Percentiles rank a stretch among this genome's conserved stretches.
Evolutionary conservation across 2,329 filamentous ascomycete species (phyloP).

Genomic region (Pseudocercospora fijiensis): DNA sequence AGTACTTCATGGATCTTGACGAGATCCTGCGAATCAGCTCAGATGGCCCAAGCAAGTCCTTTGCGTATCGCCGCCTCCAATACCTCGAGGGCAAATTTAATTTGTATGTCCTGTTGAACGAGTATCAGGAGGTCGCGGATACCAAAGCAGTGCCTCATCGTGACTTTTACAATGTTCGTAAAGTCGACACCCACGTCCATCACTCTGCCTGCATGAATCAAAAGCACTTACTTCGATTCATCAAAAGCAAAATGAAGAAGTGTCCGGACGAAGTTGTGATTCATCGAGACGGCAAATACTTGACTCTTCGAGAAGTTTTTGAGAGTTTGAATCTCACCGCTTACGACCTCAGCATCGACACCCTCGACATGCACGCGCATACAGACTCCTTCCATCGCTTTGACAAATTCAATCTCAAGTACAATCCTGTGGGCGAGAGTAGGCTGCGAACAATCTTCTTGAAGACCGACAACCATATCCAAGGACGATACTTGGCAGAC

Average conservation of each 20-base stretch:
- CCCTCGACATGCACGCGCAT: slow-evolving; percentile 97
- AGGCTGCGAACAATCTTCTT: slow-evolving; percentile 95
- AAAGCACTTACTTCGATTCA: slow-evolving; percentile 95
- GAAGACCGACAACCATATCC: slow-evolving; percentile 97
- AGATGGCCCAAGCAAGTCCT: slow-evolving; percentile 94
- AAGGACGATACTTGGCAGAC: slow-evolving; percentile 91
- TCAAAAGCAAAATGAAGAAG: slow-evolving; percentile 99
- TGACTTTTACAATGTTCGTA: slow-evolving; percentile 98
- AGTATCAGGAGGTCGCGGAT: slow-evolving; percentile 96
- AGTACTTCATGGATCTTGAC: slow-evolving; percentile 95
- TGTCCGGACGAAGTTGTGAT: slow-evolving; percentile 91
- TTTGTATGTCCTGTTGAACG: slow-evolving; percentile 86
- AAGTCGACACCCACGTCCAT: slow-evolving; percentile 98
- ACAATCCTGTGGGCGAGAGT: slow-evolving; percentile 95
- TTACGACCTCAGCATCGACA: slow-evolving; percentile 97
- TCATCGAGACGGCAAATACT: slow-evolving; percentile 84
- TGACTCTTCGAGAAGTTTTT: slow-evolving; percentile 91
- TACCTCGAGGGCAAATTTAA: slow-evolving; percentile 98
- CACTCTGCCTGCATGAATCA: slow-evolving; percentile 99
- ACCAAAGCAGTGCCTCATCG: slow-evolving; percentile 96
- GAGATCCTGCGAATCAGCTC: slow-evolving; percentile 83
- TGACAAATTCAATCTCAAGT: slow-evolving; percentile 99
- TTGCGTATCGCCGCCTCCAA: slow-evolving; percentile 89
- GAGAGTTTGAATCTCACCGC: slow-evolving; percentile 96
- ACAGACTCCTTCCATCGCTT: slow-evolving; percentile 98